phyloP scores from a whole-genome alignment of 2,329 filamentous ascomycete genomes.

The Elsinoe arachidis region DNA sequence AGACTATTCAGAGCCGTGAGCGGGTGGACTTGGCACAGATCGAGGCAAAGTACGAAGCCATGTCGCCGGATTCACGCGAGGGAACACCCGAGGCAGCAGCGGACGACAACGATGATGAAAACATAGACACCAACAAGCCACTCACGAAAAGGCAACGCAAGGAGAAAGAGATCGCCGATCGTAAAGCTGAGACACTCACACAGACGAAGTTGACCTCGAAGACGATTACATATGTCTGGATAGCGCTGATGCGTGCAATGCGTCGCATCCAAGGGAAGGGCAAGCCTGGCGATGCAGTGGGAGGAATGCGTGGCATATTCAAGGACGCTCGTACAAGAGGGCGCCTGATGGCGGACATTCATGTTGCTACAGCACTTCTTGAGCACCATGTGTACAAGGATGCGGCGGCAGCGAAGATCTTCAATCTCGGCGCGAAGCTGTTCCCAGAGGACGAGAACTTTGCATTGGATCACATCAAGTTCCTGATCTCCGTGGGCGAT shows the following conservation, averaged over 20 bases:
- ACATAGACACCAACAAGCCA: conserved; percentile 34
- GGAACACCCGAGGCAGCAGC: conserved; percentile 33
- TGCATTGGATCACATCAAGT: conserved; percentile 91
- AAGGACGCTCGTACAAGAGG: conserved; percentile 79
- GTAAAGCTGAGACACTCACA: conserved; percentile 57
- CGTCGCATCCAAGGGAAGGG: conserved; percentile 83
- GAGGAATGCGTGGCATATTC: conserved; percentile 79
- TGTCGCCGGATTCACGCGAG: conserved; percentile 28
- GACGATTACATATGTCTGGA: conserved; percentile 89
- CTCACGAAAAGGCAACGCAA: conserved; percentile 45
- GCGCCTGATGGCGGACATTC: conserved; percentile 86
- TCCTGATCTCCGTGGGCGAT: conserved; percentile 84
- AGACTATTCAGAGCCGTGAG: conserved; percentile 59
- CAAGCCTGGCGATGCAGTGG: conserved; percentile 44
- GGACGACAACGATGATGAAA: conserved; percentile 48
- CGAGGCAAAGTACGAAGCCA: conserved; percentile 44
- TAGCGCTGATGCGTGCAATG: conserved; percentile 87
- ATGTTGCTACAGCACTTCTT: conserved; percentile 84
- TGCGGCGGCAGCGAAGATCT: conserved; percentile 83
- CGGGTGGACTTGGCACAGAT: conserved; percentile 50
- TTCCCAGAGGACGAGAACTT: conserved; percentile 93
- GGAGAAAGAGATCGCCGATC: conserved; percentile 46
- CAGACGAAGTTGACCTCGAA: conserved; percentile 71
- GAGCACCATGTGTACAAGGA: conserved; percentile 97
- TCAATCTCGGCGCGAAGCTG: conserved; percentile 84